Evolutionary conservation across 2,329 filamentous ascomycete species (phyloP).

Genomic region (Aspergillus fructus): DNA sequence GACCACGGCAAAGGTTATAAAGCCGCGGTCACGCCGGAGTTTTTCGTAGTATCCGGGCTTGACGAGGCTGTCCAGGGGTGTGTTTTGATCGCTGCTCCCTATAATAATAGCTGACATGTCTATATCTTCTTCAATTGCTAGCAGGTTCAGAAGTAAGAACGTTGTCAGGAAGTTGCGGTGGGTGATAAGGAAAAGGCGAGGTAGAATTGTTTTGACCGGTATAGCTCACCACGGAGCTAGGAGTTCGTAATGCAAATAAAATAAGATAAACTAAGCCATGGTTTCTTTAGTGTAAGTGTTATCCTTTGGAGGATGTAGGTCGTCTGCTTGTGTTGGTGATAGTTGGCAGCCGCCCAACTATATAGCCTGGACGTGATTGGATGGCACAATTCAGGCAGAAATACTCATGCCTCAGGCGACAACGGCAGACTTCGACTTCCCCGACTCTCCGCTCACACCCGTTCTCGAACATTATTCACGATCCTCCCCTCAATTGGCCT

Average conservation of each 20-base stretch:
- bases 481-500: slow-evolving; percentile 6
- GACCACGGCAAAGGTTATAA: background rate
- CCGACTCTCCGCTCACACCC: slow-evolving; percentile 10
- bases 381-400: background rate
- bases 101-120: background rate
- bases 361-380: background rate
- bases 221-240: too few relatives aligned
- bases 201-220: too few relatives aligned
- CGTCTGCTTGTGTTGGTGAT: background rate
- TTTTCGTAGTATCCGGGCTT: background rate
- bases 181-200: too few relatives aligned
- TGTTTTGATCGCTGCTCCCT: background rate
- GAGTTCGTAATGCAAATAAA: too few relatives aligned
- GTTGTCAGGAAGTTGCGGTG: background rate
- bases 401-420: background rate
- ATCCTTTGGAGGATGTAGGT: background rate
- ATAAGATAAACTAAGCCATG: too few relatives aligned
- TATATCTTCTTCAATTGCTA: too few relatives aligned
- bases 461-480: slow-evolving; percentile 6
- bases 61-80: background rate
- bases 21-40: background rate
- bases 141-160: background rate
- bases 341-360: background rate
- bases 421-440: background rate
- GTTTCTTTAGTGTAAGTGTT: background rate